Evolutionary conservation across 225 moss, liverwort and hornwort genomes (phyloP).

Genomic region (Sphagnum tenellum): DNA sequence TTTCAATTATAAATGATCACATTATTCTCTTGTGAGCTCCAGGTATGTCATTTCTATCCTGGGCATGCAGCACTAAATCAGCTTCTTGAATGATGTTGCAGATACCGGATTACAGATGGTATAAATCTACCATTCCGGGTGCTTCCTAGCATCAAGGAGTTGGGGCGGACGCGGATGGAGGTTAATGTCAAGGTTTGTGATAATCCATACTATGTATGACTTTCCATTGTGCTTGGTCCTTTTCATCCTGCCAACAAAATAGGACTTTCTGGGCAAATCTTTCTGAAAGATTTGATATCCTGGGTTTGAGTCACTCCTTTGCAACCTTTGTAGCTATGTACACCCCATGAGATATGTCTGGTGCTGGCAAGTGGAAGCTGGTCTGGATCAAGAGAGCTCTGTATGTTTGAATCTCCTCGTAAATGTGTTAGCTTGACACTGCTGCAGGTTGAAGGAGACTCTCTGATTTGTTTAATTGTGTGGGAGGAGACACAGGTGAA

Average conservation of each 20-base stretch:
- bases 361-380: too few species aligned
- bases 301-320: background rate
- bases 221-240: too few species aligned
- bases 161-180: conserved; percentile 64
- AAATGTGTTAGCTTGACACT: background rate
- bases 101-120: conserved; percentile 46
- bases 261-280: too few species aligned
- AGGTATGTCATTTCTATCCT: background rate
- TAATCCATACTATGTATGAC: too few species aligned
- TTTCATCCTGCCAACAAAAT: too few species aligned
- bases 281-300: background rate
- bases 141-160: conserved; percentile 60
- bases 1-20: too few species aligned
- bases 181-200: conserved; percentile 47
- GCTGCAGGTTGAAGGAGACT: background rate
- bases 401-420: background rate
- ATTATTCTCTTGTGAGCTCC: too few species aligned
- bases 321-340: background rate
- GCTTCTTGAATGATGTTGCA: conserved; percentile 7
- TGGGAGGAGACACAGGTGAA: conserved; percentile 49
- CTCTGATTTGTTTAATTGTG: background rate
- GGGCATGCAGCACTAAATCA: background rate
- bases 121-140: conserved; percentile 56
- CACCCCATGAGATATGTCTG: background rate
- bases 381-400: too few species aligned